phyloP scores from a whole-genome alignment of 225 moss, liverwort and hornwort genomes.

The Pseudisothecium myosuroides region DNA sequence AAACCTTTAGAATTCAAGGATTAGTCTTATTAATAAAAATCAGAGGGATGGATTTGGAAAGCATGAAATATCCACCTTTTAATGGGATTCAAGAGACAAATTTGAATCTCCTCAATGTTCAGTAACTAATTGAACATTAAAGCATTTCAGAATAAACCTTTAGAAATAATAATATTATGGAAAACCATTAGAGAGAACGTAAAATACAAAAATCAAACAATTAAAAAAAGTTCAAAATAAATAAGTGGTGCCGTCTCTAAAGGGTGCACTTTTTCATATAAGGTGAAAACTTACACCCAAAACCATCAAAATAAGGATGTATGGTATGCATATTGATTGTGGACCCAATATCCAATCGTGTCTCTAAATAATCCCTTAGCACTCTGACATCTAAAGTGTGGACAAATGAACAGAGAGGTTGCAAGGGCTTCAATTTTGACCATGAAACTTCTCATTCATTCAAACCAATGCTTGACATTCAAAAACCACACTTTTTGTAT shows the following conservation, averaged over 20 bases:
- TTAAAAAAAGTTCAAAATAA: too few species aligned
- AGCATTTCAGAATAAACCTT: background rate
- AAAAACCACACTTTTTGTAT: too few species aligned
- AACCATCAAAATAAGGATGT: too few species aligned
- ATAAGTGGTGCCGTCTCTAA: too few species aligned
- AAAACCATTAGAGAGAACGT: background rate
- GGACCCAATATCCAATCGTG: background rate
- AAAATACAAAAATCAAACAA: background rate
- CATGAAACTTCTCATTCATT: too few species aligned
- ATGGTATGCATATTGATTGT: background rate
- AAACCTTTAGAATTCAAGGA: background rate
- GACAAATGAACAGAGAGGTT: too few species aligned
- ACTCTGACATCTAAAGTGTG: fast-evolving
- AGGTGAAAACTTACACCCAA: too few species aligned
- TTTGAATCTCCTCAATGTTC: background rate
- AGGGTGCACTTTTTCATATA: too few species aligned
- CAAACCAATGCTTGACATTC: too few species aligned
- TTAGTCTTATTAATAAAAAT: background rate
- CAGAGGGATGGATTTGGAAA: background rate
- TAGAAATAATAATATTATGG: background rate
- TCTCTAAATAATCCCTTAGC: background rate
- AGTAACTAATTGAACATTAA: background rate
- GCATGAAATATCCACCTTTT: background rate
- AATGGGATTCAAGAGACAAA: background rate
- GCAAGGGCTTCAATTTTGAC: too few species aligned